Base-by-base conservation (phyloP, 768 basidiomycete species). In the Gautieria morchelliformis region DNA sequence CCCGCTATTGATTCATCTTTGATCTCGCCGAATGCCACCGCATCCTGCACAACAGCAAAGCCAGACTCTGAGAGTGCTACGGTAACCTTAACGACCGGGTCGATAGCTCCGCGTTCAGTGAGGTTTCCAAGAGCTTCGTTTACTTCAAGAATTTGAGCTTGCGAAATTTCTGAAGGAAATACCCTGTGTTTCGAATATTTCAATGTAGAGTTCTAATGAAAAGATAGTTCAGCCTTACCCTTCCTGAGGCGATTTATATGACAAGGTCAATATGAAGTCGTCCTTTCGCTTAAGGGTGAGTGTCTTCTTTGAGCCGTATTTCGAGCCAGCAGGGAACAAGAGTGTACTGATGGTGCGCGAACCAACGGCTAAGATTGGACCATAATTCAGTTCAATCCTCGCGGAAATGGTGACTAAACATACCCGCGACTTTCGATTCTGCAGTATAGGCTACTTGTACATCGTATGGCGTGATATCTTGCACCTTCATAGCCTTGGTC, bases 401-500 rank as follows among this genome's bases (percentile, higher is more conserved):
- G 8, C 39, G 27, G n/a, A n/a, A 61, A 39, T 22, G 12, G 24
- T 9, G 10, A 40, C 22, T 14, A 45, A n/a, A 55, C 32, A 19
- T 44, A 60, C 58, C 35, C 1, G 80, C 66, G 5, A 76, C 66
- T 40, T 82, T 75, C 5, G 78, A 60, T 47, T 87, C 82, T 35
- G 88, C 81, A 24, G 81, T 78, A 67, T 92, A 92, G 14, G 86
- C 83, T 7, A 84, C 81, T 68, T 90, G 85, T 56, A 96, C 75
- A 62, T 93, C 89, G 63, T 89, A 83, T 4, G 78, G 71, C 15
- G 71, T 70, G 58, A 89, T 76, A 67, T 98, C 96, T 5, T 77
- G 69, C 32, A 97, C 77, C 60, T 90, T 88, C 68, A 97, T 87
- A 63, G 87, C 84, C 73, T 98, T 99, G 50, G 96, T 96, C 74